These are phyloP conservation scores for Fragaria ananassa DNA, from an alignment of 306 rosid genomes.

Conservation along the genomic window DNA sequence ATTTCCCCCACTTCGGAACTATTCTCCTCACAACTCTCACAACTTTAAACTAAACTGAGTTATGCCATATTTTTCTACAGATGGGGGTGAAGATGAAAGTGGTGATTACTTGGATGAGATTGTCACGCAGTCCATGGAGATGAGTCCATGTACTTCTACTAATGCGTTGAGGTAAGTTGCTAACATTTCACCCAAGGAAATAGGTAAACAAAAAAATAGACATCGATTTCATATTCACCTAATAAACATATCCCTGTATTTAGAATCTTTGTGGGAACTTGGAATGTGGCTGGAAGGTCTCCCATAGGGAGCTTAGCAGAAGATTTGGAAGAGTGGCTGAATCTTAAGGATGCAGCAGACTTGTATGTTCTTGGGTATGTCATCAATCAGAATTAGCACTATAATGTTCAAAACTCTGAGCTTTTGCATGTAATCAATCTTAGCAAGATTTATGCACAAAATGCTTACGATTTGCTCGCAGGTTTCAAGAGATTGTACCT, in stretches of 20 bases:
- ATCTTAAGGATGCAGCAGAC: slow-evolving; percentile 81
- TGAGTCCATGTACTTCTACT: slow-evolving; percentile 60
- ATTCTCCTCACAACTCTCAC: background rate
- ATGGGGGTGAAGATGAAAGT: slow-evolving; percentile 48
- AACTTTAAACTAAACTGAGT: background rate
- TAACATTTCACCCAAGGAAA: slow-evolving; percentile 11
- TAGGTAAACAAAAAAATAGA: background rate
- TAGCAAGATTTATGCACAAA: background rate
- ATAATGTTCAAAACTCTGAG: background rate
- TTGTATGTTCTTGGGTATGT: slow-evolving; percentile 90
- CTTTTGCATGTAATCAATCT: background rate
- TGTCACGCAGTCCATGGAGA: slow-evolving; percentile 42
- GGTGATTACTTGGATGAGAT: slow-evolving; percentile 36
- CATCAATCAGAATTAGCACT: background rate
- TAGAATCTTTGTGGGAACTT: slow-evolving; percentile 88
- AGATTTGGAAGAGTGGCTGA: slow-evolving; percentile 86
- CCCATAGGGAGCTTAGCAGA: slow-evolving; percentile 79
- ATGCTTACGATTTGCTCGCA: slow-evolving; percentile 20
- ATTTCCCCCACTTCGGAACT: background rate
- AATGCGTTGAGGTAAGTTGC: slow-evolving; percentile 60
- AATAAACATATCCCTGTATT: background rate
- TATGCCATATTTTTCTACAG: slow-evolving; percentile 26
- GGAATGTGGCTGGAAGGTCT: slow-evolving; percentile 90
- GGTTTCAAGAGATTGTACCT: slow-evolving; percentile 94
- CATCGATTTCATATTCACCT: background rate